Evolutionary conservation across 345 rosid genomes (phyloP), one percentile per base, ranked within the genome.

Genomic region (Euphorbia lathyris): DNA sequence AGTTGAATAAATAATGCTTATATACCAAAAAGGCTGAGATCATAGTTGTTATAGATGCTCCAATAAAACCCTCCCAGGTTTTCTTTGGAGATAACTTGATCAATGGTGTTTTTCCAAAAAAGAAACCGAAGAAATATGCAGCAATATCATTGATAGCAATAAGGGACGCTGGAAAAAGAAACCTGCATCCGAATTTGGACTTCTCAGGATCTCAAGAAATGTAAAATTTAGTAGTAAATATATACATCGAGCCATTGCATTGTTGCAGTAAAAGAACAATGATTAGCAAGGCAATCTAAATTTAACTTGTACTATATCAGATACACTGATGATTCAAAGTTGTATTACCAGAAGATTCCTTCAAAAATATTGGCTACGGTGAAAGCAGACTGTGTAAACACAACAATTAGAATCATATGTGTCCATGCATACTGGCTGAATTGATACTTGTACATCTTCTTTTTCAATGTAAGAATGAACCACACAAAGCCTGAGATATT

Each of bases 391-490:
- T 94, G 98, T 0, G 88, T 79, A 78, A 94, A 94, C 70, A 91
- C 97, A 76, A 91, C 86, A 22, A 91, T 88, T 69, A 94, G 85
- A 75, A 94, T 94, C 98, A 94, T 94, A 65, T 94, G 98, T 9
- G 97, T 94, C 98, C 98, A 94, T 45, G 98, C 98, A 72, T 88
- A 91, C 72, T 94, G 98, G 73, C 97, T 85, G 88, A 94, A 94
- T 78, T 94, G 98, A 87, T 94, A 94, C 88, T 94, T 91, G 86
- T 91, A 91, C 96, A 94, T 87, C 86, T 85, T 87, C 91, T 88
- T 91, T 80, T 94, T 94, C 68, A 94, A 64, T 20, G 98, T 81
- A 71, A 94, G 89, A 79, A 94, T 94, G 85, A 94, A 91, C 98
- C 98, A 94, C 83, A 91, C 84, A 74, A 94, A 94, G 77, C 98